Conservation (phyloP, 1,284 basidiomycete genomes). For the Afroboletus lepidellus region DNA sequence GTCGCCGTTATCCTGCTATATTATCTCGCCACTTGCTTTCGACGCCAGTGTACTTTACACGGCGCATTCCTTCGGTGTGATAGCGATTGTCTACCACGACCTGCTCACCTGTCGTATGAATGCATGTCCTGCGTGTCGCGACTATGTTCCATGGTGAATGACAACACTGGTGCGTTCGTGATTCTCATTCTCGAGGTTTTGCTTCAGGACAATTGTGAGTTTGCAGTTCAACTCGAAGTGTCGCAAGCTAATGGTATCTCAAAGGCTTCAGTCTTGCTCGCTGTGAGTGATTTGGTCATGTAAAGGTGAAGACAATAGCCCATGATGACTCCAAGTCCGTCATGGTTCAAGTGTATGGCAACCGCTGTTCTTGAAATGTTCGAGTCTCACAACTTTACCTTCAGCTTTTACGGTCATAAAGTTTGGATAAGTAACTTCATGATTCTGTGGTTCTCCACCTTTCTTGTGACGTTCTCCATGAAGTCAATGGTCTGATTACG, state of each 20-base stretch:
- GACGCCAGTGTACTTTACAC: slow-evolving; percentile 1
- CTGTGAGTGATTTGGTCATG: background rate
- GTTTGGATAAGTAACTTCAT: slow-evolving; percentile 23
- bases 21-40: background rate
- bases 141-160: background rate
- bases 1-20: background rate
- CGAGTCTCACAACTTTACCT: background rate
- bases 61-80: background rate
- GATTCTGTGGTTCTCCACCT: background rate
- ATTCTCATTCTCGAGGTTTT: background rate
- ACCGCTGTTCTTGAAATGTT: background rate
- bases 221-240: background rate
- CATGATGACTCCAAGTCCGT: background rate
- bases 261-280: background rate
- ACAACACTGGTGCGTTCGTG: background rate
- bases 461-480: background rate
- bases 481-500: slow-evolving; percentile 18
- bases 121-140: background rate
- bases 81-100: background rate
- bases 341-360: slow-evolving; percentile 10
- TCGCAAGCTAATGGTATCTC: background rate
- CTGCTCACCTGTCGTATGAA: background rate
- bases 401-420: slow-evolving; percentile 11
- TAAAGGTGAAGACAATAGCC: background rate
- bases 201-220: background rate